phyloP scores from a whole-genome alignment of 2,329 filamentous ascomycete genomes.

The Diaporthe velutina region DNA sequence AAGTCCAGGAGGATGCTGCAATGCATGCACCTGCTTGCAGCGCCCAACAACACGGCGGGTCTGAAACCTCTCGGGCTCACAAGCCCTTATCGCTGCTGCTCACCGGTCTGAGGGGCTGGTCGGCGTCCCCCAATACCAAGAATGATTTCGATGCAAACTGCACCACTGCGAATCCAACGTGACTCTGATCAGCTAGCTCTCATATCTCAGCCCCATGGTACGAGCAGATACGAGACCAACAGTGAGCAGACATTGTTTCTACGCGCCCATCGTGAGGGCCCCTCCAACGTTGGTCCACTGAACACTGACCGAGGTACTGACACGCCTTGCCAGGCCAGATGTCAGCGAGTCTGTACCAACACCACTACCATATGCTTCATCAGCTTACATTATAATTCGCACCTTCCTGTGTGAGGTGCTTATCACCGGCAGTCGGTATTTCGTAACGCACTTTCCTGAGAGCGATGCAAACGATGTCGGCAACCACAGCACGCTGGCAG shows the following conservation, averaged over 20 bases:
- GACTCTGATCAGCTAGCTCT: background rate
- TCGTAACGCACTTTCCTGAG: background rate
- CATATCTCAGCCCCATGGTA: background rate
- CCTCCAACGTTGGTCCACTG: background rate
- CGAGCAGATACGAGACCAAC: background rate
- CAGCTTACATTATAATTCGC: background rate
- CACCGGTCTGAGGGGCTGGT: conserved; percentile 8
- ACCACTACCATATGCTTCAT: background rate
- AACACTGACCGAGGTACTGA: background rate
- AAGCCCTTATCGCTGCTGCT: conserved; percentile 3
- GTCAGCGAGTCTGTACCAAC: background rate
- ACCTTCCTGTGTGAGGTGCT: background rate
- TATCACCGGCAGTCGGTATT: background rate
- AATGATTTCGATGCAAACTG: background rate
- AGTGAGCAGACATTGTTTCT: background rate
- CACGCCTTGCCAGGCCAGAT: background rate
- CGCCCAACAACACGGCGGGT: background rate
- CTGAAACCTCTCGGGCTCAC: background rate
- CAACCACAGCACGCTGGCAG: background rate
- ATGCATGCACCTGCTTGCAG: background rate
- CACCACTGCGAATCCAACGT: background rate
- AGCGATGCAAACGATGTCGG: background rate
- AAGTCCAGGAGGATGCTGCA: background rate
- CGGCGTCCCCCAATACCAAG: background rate
- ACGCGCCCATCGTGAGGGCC: background rate